Evolutionary conservation across 805 yeast species (phyloP).

Genomic region (Komagataella ulmi): DNA sequence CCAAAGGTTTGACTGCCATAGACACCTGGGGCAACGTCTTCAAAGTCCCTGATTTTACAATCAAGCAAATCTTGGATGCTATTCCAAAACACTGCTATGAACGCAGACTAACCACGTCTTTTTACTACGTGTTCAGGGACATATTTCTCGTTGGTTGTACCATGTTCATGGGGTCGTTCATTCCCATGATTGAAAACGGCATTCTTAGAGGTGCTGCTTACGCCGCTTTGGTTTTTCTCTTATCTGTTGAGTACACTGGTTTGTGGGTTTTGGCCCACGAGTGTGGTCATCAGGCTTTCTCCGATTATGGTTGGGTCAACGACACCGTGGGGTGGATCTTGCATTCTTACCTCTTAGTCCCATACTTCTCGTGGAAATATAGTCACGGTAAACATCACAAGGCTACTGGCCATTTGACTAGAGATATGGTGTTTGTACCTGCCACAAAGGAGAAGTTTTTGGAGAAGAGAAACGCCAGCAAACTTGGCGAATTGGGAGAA

Average conservation of each 20-base stretch:
- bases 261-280: constrained; percentile 83
- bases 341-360: constrained; percentile 69
- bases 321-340: constrained; percentile 75
- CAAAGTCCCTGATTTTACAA: constrained; percentile 62
- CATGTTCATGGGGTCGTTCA: constrained; percentile 35
- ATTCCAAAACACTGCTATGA: constrained; percentile 70
- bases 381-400: constrained; percentile 83
- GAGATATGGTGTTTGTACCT: constrained; percentile 83
- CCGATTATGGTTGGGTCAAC: constrained; percentile 58
- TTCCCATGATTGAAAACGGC: constrained; percentile 32
- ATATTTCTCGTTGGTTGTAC: constrained; percentile 18
- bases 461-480: constrained; percentile 11
- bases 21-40: constrained; percentile 57
- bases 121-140: constrained; percentile 60
- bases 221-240: constrained; percentile 36
- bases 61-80: constrained; percentile 58
- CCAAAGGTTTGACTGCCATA: constrained; percentile 18
- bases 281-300: constrained; percentile 84
- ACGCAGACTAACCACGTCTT: constrained; percentile 38
- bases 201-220: constrained; percentile 41
- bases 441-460: constrained; percentile 45
- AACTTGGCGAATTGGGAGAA: constrained; percentile 44
- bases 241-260: constrained; percentile 66
- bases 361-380: constrained; percentile 80
- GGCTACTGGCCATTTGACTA: constrained; percentile 71